phyloP scores from a whole-genome alignment of 2,329 filamentous ascomycete species.

The Calonectria pseudoreteaudii region DNA sequence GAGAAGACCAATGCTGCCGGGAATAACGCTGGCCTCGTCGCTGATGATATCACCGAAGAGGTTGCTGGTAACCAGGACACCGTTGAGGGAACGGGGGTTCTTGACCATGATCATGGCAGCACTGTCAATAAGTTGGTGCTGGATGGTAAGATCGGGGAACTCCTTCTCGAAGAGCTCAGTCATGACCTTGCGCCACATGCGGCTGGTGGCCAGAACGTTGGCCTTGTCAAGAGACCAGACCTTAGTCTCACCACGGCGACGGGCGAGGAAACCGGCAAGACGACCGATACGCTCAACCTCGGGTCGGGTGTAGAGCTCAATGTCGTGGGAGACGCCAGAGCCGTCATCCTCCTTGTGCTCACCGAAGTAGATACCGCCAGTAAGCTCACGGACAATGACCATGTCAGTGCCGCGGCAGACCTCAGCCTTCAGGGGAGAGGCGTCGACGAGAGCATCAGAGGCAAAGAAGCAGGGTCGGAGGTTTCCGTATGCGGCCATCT shows the following conservation, averaged over 20 bases:
- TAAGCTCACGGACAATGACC: constrained; percentile 91
- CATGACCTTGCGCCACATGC: constrained; percentile 90
- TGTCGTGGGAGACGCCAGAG: constrained; percentile 81
- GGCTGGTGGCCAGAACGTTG: constrained; percentile 90
- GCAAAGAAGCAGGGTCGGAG: constrained; percentile 96
- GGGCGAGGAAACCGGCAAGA: constrained; percentile 83
- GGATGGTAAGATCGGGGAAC: constrained; percentile 86
- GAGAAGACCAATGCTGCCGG: constrained; percentile 87
- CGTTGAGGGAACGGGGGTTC: constrained; percentile 89
- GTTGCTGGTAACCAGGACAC: constrained; percentile 92
- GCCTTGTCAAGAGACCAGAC: constrained; percentile 96
- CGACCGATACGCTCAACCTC: constrained; percentile 92
- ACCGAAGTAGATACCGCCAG: constrained; percentile 95
- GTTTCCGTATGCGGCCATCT: constrained; percentile 95
- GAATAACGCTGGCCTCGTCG: constrained; percentile 95
- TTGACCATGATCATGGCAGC: constrained; percentile 99
- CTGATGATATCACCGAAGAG: constrained; percentile 96
- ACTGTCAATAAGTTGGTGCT: constrained; percentile 93
- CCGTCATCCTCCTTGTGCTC: constrained; percentile 80
- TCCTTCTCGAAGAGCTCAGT: constrained; percentile 87
- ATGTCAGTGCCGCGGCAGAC: constrained; percentile 91
- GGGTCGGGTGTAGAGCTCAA: constrained; percentile 83
- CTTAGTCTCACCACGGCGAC: constrained; percentile 74
- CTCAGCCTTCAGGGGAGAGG: constrained; percentile 86
- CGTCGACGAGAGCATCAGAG: constrained; percentile 84